Conservation (phyloP, 2,329 filamentous ascomycete genomes). For the Sporothrix globosa region DNA sequence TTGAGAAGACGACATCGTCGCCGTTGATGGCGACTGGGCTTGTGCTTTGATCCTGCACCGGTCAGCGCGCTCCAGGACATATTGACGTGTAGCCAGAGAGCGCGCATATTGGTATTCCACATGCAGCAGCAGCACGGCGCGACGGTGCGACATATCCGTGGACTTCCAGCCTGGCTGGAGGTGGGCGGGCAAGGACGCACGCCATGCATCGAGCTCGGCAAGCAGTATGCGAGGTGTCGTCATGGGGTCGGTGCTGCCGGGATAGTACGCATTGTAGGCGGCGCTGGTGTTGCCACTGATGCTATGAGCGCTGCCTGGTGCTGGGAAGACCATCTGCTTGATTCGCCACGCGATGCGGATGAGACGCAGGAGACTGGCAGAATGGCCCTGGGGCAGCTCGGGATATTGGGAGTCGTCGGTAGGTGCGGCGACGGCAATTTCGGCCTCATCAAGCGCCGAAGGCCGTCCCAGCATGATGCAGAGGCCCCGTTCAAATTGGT, state of each 20-base stretch:
- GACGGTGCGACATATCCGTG: conserved; percentile 46
- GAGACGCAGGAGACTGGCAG: conserved; percentile 29
- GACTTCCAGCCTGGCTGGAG: conserved; percentile 47
- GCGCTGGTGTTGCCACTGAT: not conserved
- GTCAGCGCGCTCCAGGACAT: conserved; percentile 31
- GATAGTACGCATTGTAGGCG: not conserved
- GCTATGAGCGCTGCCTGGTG: conserved; percentile 24
- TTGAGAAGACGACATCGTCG: not conserved
- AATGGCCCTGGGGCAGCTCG: conserved; percentile 31
- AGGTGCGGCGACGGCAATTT: conserved; percentile 43
- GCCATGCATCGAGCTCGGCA: conserved; percentile 47
- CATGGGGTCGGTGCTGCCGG: conserved; percentile 3
- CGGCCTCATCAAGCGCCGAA: conserved; percentile 47
- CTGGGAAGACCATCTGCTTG: conserved; percentile 34
- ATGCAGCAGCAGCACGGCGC: conserved; percentile 47
- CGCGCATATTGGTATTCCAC: conserved; percentile 48
- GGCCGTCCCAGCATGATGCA: conserved; percentile 47
- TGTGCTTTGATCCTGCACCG: conserved; percentile 23
- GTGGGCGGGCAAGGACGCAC: conserved; percentile 41
- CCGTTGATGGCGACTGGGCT: not conserved
- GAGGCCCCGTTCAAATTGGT: conserved; percentile 46
- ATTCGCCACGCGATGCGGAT: conserved; percentile 34
- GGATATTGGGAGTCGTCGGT: conserved; percentile 38
- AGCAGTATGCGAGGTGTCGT: conserved; percentile 31
- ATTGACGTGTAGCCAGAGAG: conserved; percentile 39